A percentile compares a stretch with the other conserved stretches of the same genome.
phyloP scores from a whole-genome alignment of 2,329 filamentous ascomycete species.

The Tolypocladium nubicola region DNA sequence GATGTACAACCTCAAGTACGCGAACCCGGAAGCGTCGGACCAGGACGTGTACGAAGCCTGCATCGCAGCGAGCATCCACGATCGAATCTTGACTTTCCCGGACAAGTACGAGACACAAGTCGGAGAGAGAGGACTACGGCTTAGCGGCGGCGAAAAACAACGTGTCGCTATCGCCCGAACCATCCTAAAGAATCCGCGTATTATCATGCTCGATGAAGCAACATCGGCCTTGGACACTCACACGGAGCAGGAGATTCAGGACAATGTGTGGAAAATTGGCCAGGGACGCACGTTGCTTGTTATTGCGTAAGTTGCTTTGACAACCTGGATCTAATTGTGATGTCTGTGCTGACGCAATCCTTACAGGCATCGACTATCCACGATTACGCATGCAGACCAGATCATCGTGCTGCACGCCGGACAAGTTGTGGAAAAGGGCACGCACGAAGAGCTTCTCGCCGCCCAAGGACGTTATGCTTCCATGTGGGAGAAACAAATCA shows the following conservation, averaged over 20 bases:
- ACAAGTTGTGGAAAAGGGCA: conserved; percentile 67
- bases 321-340: neutral
- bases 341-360: conserved; percentile 8
- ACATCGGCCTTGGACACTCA: conserved; percentile 86
- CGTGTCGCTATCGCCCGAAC: conserved; percentile 88
- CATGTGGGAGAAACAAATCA: conserved; percentile 86
- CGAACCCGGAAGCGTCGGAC: conserved; percentile 69
- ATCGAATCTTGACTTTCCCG: conserved; percentile 81
- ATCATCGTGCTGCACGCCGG: conserved; percentile 72
- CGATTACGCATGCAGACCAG: conserved; percentile 76
- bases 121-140: conserved; percentile 74
- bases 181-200: conserved; percentile 81
- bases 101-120: conserved; percentile 85
- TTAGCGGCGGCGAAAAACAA: conserved; percentile 89
- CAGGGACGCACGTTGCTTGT: conserved; percentile 85
- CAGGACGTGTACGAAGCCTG: conserved; percentile 77
- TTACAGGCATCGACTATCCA: conserved; percentile 64
- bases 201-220: conserved; percentile 89
- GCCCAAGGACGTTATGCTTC: conserved; percentile 64
- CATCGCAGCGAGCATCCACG: conserved; percentile 80
- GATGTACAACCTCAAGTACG: conserved; percentile 92
- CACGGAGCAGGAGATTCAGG: conserved; percentile 88
- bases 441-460: conserved; percentile 64
- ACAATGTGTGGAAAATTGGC: conserved; percentile 71
- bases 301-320: conserved; percentile 59